Conservation (phyloP, 768 basidiomycete genomes). For the Amanita inopinata region DNA sequence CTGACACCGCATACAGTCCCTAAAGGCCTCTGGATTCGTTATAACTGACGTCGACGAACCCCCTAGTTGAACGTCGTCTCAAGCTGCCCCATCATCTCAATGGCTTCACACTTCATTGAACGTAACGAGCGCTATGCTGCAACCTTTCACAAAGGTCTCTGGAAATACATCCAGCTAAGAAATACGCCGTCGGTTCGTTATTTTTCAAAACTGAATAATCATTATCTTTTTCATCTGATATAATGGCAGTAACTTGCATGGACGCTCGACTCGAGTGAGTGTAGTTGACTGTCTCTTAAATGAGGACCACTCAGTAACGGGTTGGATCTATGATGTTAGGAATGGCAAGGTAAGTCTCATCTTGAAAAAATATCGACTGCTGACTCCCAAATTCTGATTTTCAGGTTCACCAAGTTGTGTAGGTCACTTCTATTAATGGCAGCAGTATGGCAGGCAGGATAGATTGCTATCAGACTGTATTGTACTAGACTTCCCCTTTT, state of each 20-base stretch:
- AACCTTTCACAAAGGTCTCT: constrained; percentile 33
- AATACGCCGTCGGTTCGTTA: constrained; percentile 21
- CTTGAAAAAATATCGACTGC: no score
- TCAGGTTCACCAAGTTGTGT: no score
- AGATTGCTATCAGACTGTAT: no score
- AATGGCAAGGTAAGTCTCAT: constrained; percentile 42
- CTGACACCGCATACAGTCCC: no score
- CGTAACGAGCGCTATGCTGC: constrained; percentile 38
- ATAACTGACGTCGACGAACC: no score
- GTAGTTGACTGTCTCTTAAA: constrained; percentile 8
- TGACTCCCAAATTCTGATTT: no score
- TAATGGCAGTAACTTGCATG: constrained; percentile 53
- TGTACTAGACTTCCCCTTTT: no score
- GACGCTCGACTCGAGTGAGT: constrained; percentile 61
- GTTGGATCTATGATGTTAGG: constrained; percentile 60
- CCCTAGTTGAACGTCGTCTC: no score
- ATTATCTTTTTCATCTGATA: not conserved
- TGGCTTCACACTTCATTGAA: constrained; percentile 24
- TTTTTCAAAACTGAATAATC: not conserved
- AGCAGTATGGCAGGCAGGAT: no score
- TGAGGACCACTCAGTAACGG: no score
- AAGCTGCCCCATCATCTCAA: constrained; percentile 22
- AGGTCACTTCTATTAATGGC: no score
- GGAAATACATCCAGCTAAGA: constrained; percentile 25
- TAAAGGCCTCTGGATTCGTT: no score